Conservation (phyloP, 2,329 filamentous ascomycete species). For the Grosmannia huntii region DNA sequence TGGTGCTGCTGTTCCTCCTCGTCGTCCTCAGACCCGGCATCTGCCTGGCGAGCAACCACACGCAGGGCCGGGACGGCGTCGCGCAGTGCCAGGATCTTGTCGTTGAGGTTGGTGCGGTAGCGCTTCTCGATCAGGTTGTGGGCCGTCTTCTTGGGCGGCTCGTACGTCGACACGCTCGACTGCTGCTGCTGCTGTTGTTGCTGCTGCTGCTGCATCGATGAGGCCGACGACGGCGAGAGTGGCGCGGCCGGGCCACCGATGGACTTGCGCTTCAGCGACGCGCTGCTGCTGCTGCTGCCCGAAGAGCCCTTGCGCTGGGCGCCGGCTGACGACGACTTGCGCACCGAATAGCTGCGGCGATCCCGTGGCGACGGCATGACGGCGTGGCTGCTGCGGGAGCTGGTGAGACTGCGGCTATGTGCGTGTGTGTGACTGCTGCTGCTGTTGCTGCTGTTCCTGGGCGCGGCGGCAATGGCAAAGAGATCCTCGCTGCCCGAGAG, state of each 20-base stretch:
- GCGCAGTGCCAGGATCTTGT: slow-evolving; percentile 65
- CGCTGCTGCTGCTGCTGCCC: slow-evolving; percentile 10
- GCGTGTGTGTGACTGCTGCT: background rate
- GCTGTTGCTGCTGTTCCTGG: background rate
- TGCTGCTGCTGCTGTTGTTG: background rate
- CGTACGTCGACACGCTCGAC: slow-evolving; percentile 2
- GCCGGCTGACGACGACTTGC: slow-evolving; percentile 7
- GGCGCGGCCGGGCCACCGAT: slow-evolving; percentile 11
- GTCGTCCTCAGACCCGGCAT: slow-evolving; percentile 23
- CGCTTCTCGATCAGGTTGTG: slow-evolving; percentile 82
- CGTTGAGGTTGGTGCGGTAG: slow-evolving; percentile 72
- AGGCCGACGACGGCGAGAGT: slow-evolving; percentile 10
- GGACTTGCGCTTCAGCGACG: slow-evolving; percentile 20
- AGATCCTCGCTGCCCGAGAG: slow-evolving; percentile 12
- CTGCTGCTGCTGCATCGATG: background rate
- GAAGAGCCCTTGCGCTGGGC: background rate
- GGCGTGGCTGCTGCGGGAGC: background rate
- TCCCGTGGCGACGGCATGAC: background rate
- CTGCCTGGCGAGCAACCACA: slow-evolving; percentile 26
- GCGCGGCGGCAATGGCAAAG: background rate
- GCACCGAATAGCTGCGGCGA: slow-evolving; percentile 15
- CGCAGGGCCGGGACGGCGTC: slow-evolving; percentile 52
- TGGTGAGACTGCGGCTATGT: background rate
- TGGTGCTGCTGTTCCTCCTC: slow-evolving; percentile 16
- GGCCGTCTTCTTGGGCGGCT: slow-evolving; percentile 56